Evolutionary conservation across 148 eudicot species (phyloP).

Genomic region (Rhododendron simsii): DNA sequence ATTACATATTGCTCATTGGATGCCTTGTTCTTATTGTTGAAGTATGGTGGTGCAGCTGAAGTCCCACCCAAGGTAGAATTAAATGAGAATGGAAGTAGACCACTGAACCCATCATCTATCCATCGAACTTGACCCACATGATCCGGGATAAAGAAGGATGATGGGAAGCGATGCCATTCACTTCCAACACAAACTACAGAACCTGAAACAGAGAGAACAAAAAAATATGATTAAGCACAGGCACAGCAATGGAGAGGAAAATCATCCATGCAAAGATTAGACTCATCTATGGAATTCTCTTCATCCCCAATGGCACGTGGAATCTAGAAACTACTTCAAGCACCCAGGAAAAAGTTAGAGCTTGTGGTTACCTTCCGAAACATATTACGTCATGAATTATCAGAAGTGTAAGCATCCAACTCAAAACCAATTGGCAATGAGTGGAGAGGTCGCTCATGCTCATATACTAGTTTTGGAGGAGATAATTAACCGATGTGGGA

Average conservation of each 20-base stretch:
- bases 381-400: not conserved
- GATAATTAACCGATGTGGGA: no score
- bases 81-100: slow-evolving; percentile 92
- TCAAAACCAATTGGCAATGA: no score
- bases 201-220: slow-evolving; percentile 35
- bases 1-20: slow-evolving; percentile 82
- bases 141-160: slow-evolving; percentile 95
- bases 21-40: slow-evolving; percentile 93
- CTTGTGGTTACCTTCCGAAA: not conserved
- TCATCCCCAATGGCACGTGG: not conserved
- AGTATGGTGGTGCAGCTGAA: slow-evolving; percentile 84
- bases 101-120: slow-evolving; percentile 95
- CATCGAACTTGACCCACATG: slow-evolving; percentile 75
- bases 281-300: not conserved
- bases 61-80: slow-evolving; percentile 93
- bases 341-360: not conserved
- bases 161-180: slow-evolving; percentile 97
- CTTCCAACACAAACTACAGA: slow-evolving; percentile 92
- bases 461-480: no score
- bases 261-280: not conserved
- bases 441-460: no score
- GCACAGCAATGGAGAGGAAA: not conserved
- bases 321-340: not conserved
- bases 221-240: not conserved
- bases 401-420: not conserved